Evolutionary conservation across 257 asterid species (phyloP).

Genomic region (Petunia secreta): DNA sequence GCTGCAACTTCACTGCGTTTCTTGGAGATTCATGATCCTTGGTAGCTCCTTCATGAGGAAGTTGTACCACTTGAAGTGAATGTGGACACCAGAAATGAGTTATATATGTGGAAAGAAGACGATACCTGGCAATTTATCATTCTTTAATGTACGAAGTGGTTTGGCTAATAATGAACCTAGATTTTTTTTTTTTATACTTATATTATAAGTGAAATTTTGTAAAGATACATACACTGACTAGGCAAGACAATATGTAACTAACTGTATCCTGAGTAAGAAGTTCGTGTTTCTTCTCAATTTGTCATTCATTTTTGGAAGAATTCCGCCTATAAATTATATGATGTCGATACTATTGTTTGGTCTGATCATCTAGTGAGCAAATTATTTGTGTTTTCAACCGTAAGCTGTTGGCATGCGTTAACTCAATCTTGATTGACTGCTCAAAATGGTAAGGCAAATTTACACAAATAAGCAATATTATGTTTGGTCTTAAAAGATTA

Average conservation of each 20-base stretch:
- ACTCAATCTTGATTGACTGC: no score
- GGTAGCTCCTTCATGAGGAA: background rate
- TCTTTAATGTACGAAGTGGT: background rate
- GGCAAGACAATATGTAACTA: background rate
- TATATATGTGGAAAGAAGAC: slow-evolving; percentile 1
- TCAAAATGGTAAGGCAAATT: no score
- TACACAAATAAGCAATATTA: no score
- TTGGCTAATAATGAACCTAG: background rate
- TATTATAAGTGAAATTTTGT: no score
- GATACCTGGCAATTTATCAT: background rate
- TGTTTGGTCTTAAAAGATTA: no score
- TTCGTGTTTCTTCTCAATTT: background rate
- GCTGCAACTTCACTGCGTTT: background rate
- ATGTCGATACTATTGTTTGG: no score
- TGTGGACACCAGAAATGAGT: no score
- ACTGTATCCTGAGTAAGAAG: background rate
- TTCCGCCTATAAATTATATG: background rate
- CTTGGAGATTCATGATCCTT: background rate
- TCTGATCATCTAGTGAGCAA: no score
- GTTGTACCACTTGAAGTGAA: background rate
- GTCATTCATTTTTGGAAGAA: slow-evolving; percentile 10
- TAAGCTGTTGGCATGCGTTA: no score
- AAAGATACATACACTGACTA: background rate
- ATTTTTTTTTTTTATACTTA: background rate
- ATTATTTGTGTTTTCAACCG: no score